Conservation (phyloP, 306 rosid genomes). For the Canavalia gladiata region DNA sequence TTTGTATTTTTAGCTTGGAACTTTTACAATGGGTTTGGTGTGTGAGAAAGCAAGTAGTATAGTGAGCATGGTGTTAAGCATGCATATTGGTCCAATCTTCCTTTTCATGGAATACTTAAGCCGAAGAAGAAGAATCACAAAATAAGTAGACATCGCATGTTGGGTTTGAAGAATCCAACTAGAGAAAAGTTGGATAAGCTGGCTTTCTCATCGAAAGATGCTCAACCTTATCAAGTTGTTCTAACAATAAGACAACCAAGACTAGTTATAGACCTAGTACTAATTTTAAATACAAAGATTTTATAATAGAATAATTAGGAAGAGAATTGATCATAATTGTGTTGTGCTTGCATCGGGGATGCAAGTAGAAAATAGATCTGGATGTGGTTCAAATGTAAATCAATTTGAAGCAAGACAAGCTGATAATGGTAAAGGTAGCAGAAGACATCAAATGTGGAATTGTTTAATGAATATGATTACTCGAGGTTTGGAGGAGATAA, state of each 20-base stretch:
- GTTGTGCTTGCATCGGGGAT: conserved; percentile 59
- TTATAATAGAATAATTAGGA: conserved; percentile 43
- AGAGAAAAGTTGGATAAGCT: conserved; percentile 50
- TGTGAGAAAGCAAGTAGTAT: conserved; percentile 39
- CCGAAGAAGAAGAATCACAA: conserved; percentile 66
- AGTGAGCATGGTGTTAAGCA: conserved; percentile 31
- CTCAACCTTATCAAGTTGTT: conserved; percentile 50
- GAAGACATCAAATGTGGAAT: conserved; percentile 50
- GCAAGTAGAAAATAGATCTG: conserved; percentile 47
- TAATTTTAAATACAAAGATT: conserved; percentile 46
- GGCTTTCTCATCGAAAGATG: conserved; percentile 58
- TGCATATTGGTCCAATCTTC: conserved; percentile 59
- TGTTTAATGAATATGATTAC: conserved; percentile 56
- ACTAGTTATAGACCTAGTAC: conserved; percentile 45
- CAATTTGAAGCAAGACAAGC: conserved; percentile 45
- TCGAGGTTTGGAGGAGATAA: conserved; percentile 65
- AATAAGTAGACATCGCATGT: conserved; percentile 51
- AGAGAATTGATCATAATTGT: conserved; percentile 52
- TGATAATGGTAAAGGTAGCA: conserved; percentile 46
- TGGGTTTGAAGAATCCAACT: conserved; percentile 41
- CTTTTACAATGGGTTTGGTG: conserved; percentile 45
- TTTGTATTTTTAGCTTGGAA: conserved; percentile 58
- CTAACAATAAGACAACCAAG: conserved; percentile 52
- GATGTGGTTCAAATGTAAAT: conserved; percentile 39
- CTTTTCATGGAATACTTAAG: conserved; percentile 56